Percentiles rank a stretch among this genome's conserved stretches.
These are phyloP conservation scores for Choricystis sp. DNA, from an alignment of 139 green algal genomes.

Conservation along the genomic window DNA sequence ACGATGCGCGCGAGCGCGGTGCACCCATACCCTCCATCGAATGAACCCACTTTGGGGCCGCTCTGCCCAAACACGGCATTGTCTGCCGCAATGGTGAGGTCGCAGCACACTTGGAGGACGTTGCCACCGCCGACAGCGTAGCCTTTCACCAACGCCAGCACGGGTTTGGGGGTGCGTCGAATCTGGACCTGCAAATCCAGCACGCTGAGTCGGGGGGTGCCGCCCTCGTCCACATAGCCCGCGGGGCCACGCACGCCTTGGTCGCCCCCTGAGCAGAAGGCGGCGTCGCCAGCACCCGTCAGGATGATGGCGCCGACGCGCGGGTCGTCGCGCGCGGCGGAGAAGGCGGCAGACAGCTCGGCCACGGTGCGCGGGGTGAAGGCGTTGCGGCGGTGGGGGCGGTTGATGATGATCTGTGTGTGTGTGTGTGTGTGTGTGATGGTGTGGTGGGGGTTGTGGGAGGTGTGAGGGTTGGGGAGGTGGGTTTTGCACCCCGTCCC, in stretches of 20 bases:
- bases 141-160: conserved; percentile 88
- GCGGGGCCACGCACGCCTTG: conserved; percentile 74
- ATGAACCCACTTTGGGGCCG: conserved; percentile 88
- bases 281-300: conserved; percentile 61
- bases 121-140: conserved; percentile 94
- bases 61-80: conserved; percentile 98
- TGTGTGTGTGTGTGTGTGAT: not conserved
- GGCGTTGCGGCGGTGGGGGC: conserved; percentile 81
- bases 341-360: conserved; percentile 79
- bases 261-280: conserved; percentile 95
- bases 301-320: conserved; percentile 82
- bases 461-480: not conserved
- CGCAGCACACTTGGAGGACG: conserved; percentile 97
- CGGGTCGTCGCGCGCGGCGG: conserved; percentile 76
- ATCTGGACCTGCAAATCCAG: conserved; percentile 94
- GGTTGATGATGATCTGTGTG: conserved; percentile 88
- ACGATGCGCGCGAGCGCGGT: conserved; percentile 82
- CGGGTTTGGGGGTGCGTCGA: conserved; percentile 77
- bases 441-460: not conserved
- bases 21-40: conserved; percentile 93
- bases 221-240: conserved; percentile 81
- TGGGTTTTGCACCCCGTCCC: not conserved
- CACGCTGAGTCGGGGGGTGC: conserved; percentile 81
- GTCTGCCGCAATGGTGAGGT: conserved; percentile 95
- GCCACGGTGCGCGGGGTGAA: conserved; percentile 84